Percentiles rank a stretch among this genome's conserved stretches.
Conservation (phyloP, 495 filamentous ascomycete species). For the Xylaria castorea region DNA sequence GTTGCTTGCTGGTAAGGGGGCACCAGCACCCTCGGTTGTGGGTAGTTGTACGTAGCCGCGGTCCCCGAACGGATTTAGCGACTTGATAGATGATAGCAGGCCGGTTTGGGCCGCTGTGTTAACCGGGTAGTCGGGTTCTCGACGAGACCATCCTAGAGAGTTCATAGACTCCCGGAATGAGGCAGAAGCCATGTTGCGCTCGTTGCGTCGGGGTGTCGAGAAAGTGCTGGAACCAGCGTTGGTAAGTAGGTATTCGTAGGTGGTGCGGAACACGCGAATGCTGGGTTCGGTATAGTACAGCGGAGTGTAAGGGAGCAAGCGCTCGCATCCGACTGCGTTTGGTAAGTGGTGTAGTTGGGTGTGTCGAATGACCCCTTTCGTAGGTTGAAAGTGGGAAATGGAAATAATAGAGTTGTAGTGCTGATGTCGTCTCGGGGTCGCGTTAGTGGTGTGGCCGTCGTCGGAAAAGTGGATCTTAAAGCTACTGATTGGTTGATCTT, state of each 20-base stretch:
- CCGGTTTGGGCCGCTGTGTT: slow-evolving; percentile 76
- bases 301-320: slow-evolving; percentile 37
- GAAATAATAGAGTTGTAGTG: slow-evolving; percentile 28
- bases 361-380: slow-evolving; percentile 48
- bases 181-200: slow-evolving; percentile 76
- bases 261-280: slow-evolving; percentile 1
- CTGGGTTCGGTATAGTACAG: slow-evolving; percentile 32
- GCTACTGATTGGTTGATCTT: slow-evolving; percentile 12
- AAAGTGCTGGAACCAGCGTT: not conserved
- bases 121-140: slow-evolving; percentile 75
- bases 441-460: slow-evolving; percentile 18
- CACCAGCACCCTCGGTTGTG: slow-evolving; percentile 80
- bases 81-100: slow-evolving; percentile 80
- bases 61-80: slow-evolving; percentile 86
- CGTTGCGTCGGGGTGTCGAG: slow-evolving; percentile 16
- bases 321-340: slow-evolving; percentile 24
- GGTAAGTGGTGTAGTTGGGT: slow-evolving; percentile 39
- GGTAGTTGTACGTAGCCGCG: slow-evolving; percentile 92
- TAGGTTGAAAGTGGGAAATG: slow-evolving; percentile 31
- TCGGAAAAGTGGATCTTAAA: slow-evolving; percentile 3
- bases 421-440: slow-evolving; percentile 20
- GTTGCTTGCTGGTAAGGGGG: slow-evolving; percentile 82
- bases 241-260: slow-evolving; percentile 3
- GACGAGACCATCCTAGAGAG: slow-evolving; percentile 91
- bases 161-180: slow-evolving; percentile 94